phyloP scores from a whole-genome alignment of 257 asterid species.

The Fraxinus quadrangulata region DNA sequence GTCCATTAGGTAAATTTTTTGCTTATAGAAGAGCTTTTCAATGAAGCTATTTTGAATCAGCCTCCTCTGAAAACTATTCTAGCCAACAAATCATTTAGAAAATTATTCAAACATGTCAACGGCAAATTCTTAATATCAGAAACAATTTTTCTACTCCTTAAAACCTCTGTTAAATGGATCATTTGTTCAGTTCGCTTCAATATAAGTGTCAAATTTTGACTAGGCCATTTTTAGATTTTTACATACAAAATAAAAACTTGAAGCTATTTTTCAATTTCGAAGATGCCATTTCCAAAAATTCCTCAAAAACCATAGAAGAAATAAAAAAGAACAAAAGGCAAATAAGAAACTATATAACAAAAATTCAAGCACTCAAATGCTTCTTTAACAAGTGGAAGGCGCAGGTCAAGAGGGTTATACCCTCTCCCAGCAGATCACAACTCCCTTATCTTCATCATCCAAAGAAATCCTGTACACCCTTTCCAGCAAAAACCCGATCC shows the following conservation, averaged over 20 bases:
- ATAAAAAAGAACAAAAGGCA: not conserved
- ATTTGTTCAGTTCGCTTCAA: too few relatives aligned
- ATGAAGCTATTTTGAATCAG: too few relatives aligned
- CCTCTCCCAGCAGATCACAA: slow-evolving; percentile 26
- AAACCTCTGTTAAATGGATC: too few relatives aligned
- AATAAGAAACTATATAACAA: not conserved
- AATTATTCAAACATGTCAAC: too few relatives aligned
- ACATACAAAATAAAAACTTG: not conserved
- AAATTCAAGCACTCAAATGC: not conserved
- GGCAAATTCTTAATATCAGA: too few relatives aligned
- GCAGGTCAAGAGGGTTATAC: slow-evolving; percentile 11
- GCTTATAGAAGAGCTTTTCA: too few relatives aligned
- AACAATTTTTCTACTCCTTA: too few relatives aligned
- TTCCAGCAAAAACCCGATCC: slow-evolving; percentile 74
- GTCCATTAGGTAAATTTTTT: too few relatives aligned
- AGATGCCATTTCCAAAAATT: not conserved
- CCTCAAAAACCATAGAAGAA: not conserved
- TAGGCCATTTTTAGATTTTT: not conserved
- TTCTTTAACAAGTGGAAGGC: not conserved
- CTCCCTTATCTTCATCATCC: slow-evolving; percentile 37
- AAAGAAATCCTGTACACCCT: slow-evolving; percentile 89
- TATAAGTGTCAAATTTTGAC: not conserved
- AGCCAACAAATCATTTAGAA: too few relatives aligned
- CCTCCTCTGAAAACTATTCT: too few relatives aligned
- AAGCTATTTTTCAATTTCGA: not conserved